Conservation (phyloP, 2,329 filamentous ascomycete genomes). For the Thelonectria discophora region DNA sequence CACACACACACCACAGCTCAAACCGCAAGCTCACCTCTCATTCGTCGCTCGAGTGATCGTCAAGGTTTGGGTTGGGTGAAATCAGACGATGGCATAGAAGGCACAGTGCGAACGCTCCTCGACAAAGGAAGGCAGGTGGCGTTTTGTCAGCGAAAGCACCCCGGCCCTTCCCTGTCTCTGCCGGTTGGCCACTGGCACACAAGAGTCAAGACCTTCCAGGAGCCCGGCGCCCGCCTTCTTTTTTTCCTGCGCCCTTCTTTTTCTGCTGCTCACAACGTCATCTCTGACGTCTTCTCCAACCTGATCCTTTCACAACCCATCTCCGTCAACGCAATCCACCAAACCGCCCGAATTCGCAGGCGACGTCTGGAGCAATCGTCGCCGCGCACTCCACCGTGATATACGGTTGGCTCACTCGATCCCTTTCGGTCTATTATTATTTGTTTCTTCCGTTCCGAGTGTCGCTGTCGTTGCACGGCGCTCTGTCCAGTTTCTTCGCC, state of each 20-base stretch:
- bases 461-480: constrained; percentile 4
- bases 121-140: constrained; percentile 13
- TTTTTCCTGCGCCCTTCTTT: constrained; percentile 49
- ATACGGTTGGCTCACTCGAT: constrained; percentile 12
- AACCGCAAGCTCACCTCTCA: constrained; percentile 1
- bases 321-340: constrained; percentile 46
- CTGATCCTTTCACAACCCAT: constrained; percentile 49
- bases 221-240: constrained; percentile 46
- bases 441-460: background rate
- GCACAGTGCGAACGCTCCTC: constrained; percentile 32
- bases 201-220: constrained; percentile 37
- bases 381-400: constrained; percentile 36
- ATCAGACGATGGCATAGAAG: constrained; percentile 40
- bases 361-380: constrained; percentile 32
- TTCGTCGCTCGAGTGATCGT: constrained; percentile 15
- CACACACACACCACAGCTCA: background rate
- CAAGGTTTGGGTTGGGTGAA: constrained; percentile 27
- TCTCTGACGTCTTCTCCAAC: constrained; percentile 58
- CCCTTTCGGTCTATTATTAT: background rate
- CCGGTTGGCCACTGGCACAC: constrained; percentile 22
- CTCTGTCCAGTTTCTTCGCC: background rate
- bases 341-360: constrained; percentile 39
- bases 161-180: constrained; percentile 25
- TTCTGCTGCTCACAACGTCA: constrained; percentile 55
- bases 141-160: constrained; percentile 29